A percentile compares a stretch with the other conserved stretches of the same genome.
Conservation (phyloP, 345 rosid genomes). For the Citrus australasica region DNA sequence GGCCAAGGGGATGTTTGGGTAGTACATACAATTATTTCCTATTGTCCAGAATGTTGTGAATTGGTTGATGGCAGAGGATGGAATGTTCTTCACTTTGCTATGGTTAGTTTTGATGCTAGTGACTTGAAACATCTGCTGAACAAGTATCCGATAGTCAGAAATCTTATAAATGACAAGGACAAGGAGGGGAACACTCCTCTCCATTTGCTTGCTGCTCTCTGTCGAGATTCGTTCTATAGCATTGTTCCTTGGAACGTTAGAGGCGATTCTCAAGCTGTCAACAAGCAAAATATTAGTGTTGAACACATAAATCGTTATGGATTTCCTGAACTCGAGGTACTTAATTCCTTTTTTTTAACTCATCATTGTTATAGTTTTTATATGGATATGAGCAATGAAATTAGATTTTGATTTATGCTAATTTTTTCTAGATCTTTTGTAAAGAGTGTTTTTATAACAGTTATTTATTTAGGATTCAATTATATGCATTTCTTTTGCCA, state of each 20-base stretch:
- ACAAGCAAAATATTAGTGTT: no score
- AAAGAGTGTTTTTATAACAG: no score
- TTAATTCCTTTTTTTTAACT: neutral
- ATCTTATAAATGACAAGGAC: no score
- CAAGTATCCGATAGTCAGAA: rapidly evolving
- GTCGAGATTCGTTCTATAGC: no score
- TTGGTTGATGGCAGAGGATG: neutral
- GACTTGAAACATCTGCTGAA: rapidly evolving
- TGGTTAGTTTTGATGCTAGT: neutral
- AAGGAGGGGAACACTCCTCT: neutral
- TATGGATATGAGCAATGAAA: no score
- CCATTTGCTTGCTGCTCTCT: neutral
- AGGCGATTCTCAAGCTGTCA: no score
- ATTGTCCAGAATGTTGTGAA: neutral
- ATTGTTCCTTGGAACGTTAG: no score
- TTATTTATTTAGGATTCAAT: neutral
- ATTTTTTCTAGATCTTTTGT: no score
- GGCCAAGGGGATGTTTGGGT: rapidly evolving
- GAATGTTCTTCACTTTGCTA: conserved; percentile 4
- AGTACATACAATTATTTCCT: rapidly evolving
- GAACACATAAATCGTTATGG: neutral
- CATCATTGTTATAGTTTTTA: neutral
- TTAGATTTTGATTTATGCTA: no score
- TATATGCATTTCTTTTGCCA: no score
- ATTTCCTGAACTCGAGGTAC: neutral